These are phyloP conservation scores for Sophora flavescens DNA, from an alignment of 306 rosid species.

Conservation along the genomic window DNA sequence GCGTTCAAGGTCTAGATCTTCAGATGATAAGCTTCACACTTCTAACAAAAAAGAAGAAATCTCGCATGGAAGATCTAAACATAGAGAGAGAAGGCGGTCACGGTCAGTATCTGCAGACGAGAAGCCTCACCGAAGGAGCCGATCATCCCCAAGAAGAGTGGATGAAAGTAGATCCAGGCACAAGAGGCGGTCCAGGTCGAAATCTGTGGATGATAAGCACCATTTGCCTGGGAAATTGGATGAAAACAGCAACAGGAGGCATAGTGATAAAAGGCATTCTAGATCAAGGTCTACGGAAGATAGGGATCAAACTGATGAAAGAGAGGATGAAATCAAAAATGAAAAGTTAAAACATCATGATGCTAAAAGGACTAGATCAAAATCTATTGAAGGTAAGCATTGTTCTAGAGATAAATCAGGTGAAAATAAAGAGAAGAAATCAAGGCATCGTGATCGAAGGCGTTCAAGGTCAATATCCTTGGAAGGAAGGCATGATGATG, in stretches of 20 bases:
- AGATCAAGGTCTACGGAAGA: constrained; percentile 81
- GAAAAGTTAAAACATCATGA: constrained; percentile 63
- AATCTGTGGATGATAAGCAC: constrained; percentile 70
- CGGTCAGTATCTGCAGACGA: constrained; percentile 76
- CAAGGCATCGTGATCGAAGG: constrained; percentile 77
- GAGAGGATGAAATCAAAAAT: constrained; percentile 53
- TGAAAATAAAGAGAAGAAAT: constrained; percentile 64
- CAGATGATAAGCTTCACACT: constrained; percentile 57
- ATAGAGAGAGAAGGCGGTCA: constrained; percentile 72
- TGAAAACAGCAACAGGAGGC: constrained; percentile 59
- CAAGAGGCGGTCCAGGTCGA: constrained; percentile 77
- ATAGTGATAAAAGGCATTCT: constrained; percentile 69
- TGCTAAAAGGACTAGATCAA: constrained; percentile 66
- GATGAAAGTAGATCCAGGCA: constrained; percentile 74
- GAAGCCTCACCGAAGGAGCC: constrained; percentile 59
- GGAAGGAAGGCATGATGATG: constrained; percentile 59
- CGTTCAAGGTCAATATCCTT: constrained; percentile 76
- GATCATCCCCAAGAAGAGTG: constrained; percentile 68
- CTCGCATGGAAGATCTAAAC: constrained; percentile 62
- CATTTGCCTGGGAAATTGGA: constrained; percentile 55
- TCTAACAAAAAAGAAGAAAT: constrained; percentile 60
- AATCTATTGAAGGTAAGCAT: constrained; percentile 65
- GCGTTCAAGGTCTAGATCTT: constrained; percentile 81
- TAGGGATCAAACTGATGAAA: constrained; percentile 56
- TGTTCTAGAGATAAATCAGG: constrained; percentile 61